phyloP scores from a whole-genome alignment of 495 filamentous ascomycete genomes.

The Aspergillus panamensis region DNA sequence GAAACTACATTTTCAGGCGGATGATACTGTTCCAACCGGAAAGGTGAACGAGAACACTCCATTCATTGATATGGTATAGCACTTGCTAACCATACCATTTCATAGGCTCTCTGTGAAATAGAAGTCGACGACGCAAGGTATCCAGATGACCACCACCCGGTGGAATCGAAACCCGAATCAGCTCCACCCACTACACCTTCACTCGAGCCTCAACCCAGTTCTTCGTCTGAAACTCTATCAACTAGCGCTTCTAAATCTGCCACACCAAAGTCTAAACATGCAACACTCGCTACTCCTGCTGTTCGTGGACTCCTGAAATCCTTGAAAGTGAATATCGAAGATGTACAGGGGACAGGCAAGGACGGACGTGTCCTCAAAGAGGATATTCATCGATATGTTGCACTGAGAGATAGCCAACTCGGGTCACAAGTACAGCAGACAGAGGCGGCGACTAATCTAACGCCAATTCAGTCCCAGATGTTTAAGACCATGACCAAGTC shows the following conservation, averaged over 20 bases:
- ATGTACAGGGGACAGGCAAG: slow-evolving; percentile 81
- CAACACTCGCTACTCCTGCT: slow-evolving; percentile 82
- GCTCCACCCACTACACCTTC: slow-evolving; percentile 21
- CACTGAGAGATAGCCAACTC: slow-evolving; percentile 26
- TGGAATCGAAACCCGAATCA: slow-evolving; percentile 30
- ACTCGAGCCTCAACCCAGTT: slow-evolving; percentile 13
- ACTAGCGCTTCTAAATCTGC: slow-evolving; percentile 6
- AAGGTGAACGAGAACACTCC: slow-evolving; percentile 41
- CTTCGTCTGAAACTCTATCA: slow-evolving; percentile 20
- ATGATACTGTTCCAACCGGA: slow-evolving; percentile 93
- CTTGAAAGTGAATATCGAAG: slow-evolving; percentile 66
- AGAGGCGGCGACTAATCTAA: slow-evolving; percentile 65
- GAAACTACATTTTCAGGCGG: slow-evolving; percentile 91
- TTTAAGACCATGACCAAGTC: slow-evolving; percentile 98
- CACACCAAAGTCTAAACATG: slow-evolving; percentile 48
- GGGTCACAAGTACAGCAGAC: slow-evolving; percentile 44
- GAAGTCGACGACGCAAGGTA: slow-evolving; percentile 58
- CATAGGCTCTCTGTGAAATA: slow-evolving; percentile 51
- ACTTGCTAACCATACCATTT: slow-evolving; percentile 9
- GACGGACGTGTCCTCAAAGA: slow-evolving; percentile 91
- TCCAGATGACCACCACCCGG: slow-evolving; percentile 49
- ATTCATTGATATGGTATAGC: not conserved
- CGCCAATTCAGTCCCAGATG: slow-evolving; percentile 84
- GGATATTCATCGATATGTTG: slow-evolving; percentile 75
- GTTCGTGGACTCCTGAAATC: slow-evolving; percentile 85